Base-by-base conservation (phyloP, 371 early-diverging fungal genomes). In the Catenaria anguillulae region DNA sequence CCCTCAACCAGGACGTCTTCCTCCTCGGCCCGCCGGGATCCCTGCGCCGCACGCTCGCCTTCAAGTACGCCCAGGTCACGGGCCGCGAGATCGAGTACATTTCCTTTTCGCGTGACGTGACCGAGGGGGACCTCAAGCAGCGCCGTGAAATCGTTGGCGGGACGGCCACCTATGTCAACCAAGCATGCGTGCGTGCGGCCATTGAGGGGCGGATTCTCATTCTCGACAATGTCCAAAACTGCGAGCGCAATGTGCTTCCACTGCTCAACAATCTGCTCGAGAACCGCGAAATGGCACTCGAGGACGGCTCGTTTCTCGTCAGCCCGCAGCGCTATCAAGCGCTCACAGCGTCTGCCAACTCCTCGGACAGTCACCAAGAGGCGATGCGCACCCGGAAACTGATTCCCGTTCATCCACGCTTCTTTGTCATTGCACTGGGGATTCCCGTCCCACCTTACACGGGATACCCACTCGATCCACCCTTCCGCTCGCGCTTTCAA, bases 241-340 rank as follows among this genome's bases (percentile, higher is more conserved):
- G 90, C 0, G 91, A 90, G 62, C 81, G 91, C 23, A 90, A 90
- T 63, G 88, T 90, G 1, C 71, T 90, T 52, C 91, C 91, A 2
- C 83, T 90, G 33, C 70, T 90, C 63, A 90, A 90, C 73, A 90
- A 90, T 67, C 68, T 90, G 62, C 67, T 90, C 50, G 91, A 90
- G 67, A 90, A 90, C 65, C 73, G 91, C 50, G 91, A 90, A 73
- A 89, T 90, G 89, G 71, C 82, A 33, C 71, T 90, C 42, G 91
- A 90, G 62, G 89, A 90, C 67, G 90, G 90, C 26, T 76, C 87
- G 4, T 87, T 86, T 69, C 74, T 90, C 55, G 83, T 86, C 17
- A 77, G 84, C 56, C 76, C 79, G 34, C 77, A 80, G 64, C 77
- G 80, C 10, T 84, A 78, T 61, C 82, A 79, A 59, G 64, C 68